Evolutionary conservation across 331 rosid genomes (phyloP), one percentile per base, ranked within the genome.

Genomic region (Pyrus hybrid): DNA sequence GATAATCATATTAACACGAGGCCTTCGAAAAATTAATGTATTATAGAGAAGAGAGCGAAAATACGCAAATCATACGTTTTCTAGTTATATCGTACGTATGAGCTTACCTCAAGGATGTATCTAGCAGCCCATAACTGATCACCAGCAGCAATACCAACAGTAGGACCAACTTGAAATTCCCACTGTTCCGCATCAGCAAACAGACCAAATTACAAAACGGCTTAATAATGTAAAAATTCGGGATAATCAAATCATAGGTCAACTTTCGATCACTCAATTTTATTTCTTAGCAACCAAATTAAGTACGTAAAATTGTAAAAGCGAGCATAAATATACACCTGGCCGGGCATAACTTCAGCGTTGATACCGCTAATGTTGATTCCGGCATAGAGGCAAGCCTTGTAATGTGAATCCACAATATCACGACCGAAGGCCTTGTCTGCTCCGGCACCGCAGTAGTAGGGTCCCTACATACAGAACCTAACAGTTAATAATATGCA

Each of bases 131-230:
- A 86, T 32, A 86, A 1, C 62, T 86, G 85, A 84, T 86, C 90
- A 2, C 88, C 90, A 30, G 90, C 61, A 54, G 75, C 80, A 74
- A 86, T 84, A 58, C 90, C 90, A 41, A 82, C 80, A 4, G 75
- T 5, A 5, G 90, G 90, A 47, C 90, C 90, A 43, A 86, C 90
- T 86, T 86, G 90, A 74, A 79, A 86, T 53, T 86, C 90, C 90
- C 90, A 86, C 88, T 86, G 80, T 68, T 35, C 23, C 47, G 25
- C 26, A 63, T 21, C 26, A 58, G 6, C 58, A 9, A 13, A 37
- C 58, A 7, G 29, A 37, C 20, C 17, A 61, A 8, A 5, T 13
- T 37, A 45, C 14, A 68, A 17, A 14, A 53, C 21, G 8, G n/a
- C 35, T 37, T 12, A 32, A 41, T 11, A 41, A 41, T 45, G 63